Evolutionary conservation across 1,139 yeast genomes (phyloP), one percentile per base, ranked within the genome.

Genomic region (Taphrina confusa): DNA sequence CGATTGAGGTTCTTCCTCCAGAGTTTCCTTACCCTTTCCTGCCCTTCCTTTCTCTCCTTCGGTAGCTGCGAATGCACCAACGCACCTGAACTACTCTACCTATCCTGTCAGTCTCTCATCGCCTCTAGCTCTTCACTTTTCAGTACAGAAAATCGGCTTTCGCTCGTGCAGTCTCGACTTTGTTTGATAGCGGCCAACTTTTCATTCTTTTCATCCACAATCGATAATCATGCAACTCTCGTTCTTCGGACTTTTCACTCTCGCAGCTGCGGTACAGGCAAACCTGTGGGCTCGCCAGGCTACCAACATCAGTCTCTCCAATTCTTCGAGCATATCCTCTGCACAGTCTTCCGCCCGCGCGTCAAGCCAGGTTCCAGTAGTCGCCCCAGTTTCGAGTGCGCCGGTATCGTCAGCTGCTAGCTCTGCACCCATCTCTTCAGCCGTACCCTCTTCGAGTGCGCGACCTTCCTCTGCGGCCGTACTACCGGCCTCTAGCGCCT

Each of bases 241-340:
- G 5, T 45, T 27, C 50, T 14, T 45, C 37, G 22, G 37, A 9
- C 23, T 25, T 12, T 14, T 45, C 8, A 25, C 50, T 2, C 23
- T 45, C 23, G 27, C 4, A 2, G 37, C 23, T 12, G 34, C 37
- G 25, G 50, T 30, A 4, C 37, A 45, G 37, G 50, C 50, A 34
- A 45, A 25, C 2, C 23, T 45, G 5, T 45, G 52, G 42, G 42
- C 30, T 8, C 52, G 52, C n/a, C 52, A 47, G 20, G 52, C 20
- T 14, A 47, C 39, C 1, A 47, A 47, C 20, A 33, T 18, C 42
- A 47, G 42, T 18, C 22, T 47, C 30, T 18, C 39, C 30, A 47
- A 45, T 16, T 42, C 47, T 9, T 42, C 47, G 30, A 4, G 16
- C 6, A 4, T 18, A 12, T 11, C 47, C 16, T 25, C 16, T 14